Evolutionary conservation across 2,329 filamentous ascomycete genomes (phyloP), one percentile per base, ranked within the genome.

Genomic region (Stagonosporopsis cucurbitacearum): DNA sequence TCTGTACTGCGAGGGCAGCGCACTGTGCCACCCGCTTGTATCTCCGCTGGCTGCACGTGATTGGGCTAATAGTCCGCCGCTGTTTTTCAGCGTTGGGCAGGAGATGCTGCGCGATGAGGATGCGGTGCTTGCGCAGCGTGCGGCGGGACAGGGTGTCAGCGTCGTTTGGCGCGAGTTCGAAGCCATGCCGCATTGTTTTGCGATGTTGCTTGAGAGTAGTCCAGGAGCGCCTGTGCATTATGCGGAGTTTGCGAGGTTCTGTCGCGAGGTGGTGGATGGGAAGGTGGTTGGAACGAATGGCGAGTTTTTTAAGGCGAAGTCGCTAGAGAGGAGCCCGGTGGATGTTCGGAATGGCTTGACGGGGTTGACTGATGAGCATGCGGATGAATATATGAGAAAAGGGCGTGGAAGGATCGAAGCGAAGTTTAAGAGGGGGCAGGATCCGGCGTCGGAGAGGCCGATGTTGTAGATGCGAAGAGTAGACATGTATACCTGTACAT

Each of bases 131-230:
- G 88, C 87, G 0, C 74, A 77, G 36, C 80, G 81, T 35, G 78
- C 90, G 11, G 78, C 79, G 15, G 60, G 66, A 7, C 84, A 89
- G 41, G 86, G 84, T 5, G 87, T 88, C 0, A 68, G 67, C 0
- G 84, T 93, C 0, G 80, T 85, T 3, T 89, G 87, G 66, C 85
- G 90, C 70, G 85, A 91, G 75, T 95, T 87, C 70, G 87, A 92
- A 71, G 88, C 86, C 3, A 94, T 94, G 90, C 89, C 91, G 50
- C 90, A 93, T 75, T 86, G 85, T 63, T 94, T 82, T 62, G 74
- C 68, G 0, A 74, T 80, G 74, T 56, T 82, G 51, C 56, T 81
- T 4, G 77, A 78, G n/a, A 53, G 61, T 1, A 50, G 74, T 2
- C 44, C 60, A 3, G 72, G 59, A 0, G 63, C 69, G 6, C 54